Evolutionary conservation across 2,329 filamentous ascomycete species (phyloP), one percentile per base, ranked within the genome.

Genomic region (Xylaria digitata): DNA sequence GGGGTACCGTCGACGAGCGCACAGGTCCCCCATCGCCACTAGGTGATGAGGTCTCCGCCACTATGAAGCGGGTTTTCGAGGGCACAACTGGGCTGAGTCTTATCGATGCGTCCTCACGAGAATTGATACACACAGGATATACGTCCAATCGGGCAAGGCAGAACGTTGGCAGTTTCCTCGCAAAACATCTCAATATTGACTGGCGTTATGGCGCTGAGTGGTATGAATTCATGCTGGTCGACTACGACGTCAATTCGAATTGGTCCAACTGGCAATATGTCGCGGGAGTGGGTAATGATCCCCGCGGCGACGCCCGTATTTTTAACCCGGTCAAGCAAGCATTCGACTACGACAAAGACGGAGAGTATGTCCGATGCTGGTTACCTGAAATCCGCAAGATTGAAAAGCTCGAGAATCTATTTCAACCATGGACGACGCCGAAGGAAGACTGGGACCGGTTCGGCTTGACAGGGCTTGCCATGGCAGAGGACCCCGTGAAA

Each of bases 181-280:
- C 90, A 0, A 93, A 92, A 71, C 90, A 93, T 67, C 81, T 94
- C 2, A 84, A 85, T 1, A 88, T 95, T 23, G 92, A 95, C 77
- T 96, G 92, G 92, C 86, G 91, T 0, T 84, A 92, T 15, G 92
- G 92, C 0, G 92, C 92, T 0, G 92, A 94, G 76, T 95, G 91
- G 90, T 95, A 94, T 74, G 92, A 95, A 76, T 87, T 85, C 75
- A 81, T 91, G 74, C 83, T 94, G 2, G 82, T 90, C 34, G 92
- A 96, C 75, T 93, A 94, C 75, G 92, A 95, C 71, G 85, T 91
- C 0, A 88, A 86, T 15, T 90, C 85, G 66, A 94, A 94, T 71
- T 95, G 91, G 91, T 89, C 89, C 9, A 94, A 93, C 73, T 94
- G 92, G 92, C 91, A 94, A 77, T 95, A 95, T 68, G 87, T 92